Conservation (phyloP, 2,329 filamentous ascomycete genomes). For the Alternaria triticina region DNA sequence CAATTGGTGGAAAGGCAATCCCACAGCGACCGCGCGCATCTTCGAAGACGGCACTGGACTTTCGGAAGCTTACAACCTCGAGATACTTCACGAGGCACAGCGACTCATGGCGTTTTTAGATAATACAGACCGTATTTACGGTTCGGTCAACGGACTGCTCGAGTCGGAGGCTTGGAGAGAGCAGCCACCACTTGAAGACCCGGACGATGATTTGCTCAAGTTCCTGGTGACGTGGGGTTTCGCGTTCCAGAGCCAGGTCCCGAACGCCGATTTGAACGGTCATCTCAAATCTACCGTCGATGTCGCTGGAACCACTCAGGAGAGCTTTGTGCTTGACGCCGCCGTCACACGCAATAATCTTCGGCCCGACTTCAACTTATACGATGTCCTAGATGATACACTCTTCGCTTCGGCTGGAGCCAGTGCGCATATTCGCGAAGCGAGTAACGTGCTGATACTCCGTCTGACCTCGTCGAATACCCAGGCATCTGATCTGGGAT, state of each 20-base stretch:
- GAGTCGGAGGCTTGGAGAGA: constrained; percentile 50
- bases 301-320: constrained; percentile 31
- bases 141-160: constrained; percentile 60
- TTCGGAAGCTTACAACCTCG: constrained; percentile 38
- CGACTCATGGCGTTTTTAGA: constrained; percentile 68
- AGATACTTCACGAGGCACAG: constrained; percentile 64
- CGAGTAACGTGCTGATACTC: constrained; percentile 63
- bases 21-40: constrained; percentile 58
- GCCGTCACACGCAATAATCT: constrained; percentile 27
- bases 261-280: constrained; percentile 51
- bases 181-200: constrained; percentile 22
- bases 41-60: constrained; percentile 51
- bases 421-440: constrained; percentile 38
- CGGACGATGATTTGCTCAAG: constrained; percentile 50
- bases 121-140: constrained; percentile 63
- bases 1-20: constrained; percentile 68
- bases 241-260: constrained; percentile 52
- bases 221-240: constrained; percentile 60
- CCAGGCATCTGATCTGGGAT: constrained; percentile 48
- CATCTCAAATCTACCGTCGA: constrained; percentile 53
- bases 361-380: constrained; percentile 51
- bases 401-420: constrained; percentile 47
- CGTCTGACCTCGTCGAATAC: constrained; percentile 38
- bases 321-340: constrained; percentile 41
- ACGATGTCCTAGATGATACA: constrained; percentile 60